Evolutionary conservation across 139 green algal genomes (phyloP), one percentile per base, ranked within the genome.

Genomic region (Coelastrella sp.): DNA sequence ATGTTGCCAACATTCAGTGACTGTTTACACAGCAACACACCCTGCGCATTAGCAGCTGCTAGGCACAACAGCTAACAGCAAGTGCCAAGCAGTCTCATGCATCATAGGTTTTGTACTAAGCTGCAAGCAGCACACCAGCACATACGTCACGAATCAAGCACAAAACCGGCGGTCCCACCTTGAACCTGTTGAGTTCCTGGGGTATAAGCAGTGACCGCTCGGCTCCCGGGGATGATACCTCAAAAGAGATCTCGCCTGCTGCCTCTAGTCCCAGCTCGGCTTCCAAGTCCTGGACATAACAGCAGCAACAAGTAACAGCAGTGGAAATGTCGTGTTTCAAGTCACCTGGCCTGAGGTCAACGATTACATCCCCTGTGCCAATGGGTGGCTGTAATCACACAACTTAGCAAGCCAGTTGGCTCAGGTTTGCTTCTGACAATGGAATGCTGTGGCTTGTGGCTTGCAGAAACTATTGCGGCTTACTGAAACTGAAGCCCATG

Each of bases 181-280:
- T 88, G 75, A 92, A 97, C 7, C 95, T 73, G n/a, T 81, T 32
- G 22, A 97, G 88, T 23, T 96, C 95, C 5, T 74, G 89, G 1
- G 95, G 94, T 20, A 96, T 64, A 14, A 79, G 23, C 11, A 97
- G 73, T 64, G 79, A 59, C 19, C 95, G 91, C 90, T 97, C 95
- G 3, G 95, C 95, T 5, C 95, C 95, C 20, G 95, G 93, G 0
- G 92, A 95, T 0, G 95, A 97, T 74, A 97, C 95, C 88, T 98
- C 95, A 13, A 97, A 83, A 4, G 93, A 90, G 14, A 98, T 92
- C 22, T 94, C 89, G 0, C 92, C 96, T 4, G 95, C 93, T 11
- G 58, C 89, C 22, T 96, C 94, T 19, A 80, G 75, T 0, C 95
- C 95, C 20, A 97, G 19, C 54, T 23, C 61, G 20, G 77, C 90